phyloP scores from a whole-genome alignment of 192 early-diverging fungal genomes.

The Linnemannia elongata region DNA sequence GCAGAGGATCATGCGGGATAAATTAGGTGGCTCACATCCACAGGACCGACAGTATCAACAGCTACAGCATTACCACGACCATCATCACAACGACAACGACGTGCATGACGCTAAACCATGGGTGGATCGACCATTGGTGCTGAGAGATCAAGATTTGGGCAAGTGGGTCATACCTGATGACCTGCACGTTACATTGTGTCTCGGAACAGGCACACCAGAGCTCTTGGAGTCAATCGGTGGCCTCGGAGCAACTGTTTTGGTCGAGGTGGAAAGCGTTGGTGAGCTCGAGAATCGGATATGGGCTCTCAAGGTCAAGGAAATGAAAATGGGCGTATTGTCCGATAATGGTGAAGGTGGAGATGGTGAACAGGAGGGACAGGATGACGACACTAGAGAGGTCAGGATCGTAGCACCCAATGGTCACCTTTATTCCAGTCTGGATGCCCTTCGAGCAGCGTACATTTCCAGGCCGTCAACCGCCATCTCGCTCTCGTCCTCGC shows the following conservation, averaged over 20 bases:
- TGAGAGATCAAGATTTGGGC: conserved; percentile 16
- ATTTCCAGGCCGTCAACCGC: neutral
- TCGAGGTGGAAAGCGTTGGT: conserved; percentile 37
- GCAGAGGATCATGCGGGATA: conserved; percentile 22
- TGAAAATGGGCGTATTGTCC: neutral
- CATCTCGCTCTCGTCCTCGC: neutral
- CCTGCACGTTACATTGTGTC: conserved; percentile 41
- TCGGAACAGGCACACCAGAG: conserved; percentile 23
- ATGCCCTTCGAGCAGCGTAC: conserved; percentile 13
- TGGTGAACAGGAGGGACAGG: neutral
- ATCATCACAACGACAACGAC: neutral
- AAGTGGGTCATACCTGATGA: conserved; percentile 52
- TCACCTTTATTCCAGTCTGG: conserved; percentile 22
- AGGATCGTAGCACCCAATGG: conserved; percentile 39
- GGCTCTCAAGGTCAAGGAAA: conserved; percentile 45
- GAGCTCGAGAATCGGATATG: conserved; percentile 34
- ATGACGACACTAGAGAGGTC: neutral
- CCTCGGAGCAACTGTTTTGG: conserved; percentile 32
- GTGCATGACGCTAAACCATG: neutral
- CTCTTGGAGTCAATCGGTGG: conserved; percentile 28
- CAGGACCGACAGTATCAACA: neutral
- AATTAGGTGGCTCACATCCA: neutral
- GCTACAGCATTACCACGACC: neutral
- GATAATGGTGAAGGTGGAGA: neutral
- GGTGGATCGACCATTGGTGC: conserved; percentile 19